A percentile compares a stretch with the other conserved stretches of the same genome.
Conservation (phyloP, 2,329 filamentous ascomycete species). For the Aphanocladium album region DNA sequence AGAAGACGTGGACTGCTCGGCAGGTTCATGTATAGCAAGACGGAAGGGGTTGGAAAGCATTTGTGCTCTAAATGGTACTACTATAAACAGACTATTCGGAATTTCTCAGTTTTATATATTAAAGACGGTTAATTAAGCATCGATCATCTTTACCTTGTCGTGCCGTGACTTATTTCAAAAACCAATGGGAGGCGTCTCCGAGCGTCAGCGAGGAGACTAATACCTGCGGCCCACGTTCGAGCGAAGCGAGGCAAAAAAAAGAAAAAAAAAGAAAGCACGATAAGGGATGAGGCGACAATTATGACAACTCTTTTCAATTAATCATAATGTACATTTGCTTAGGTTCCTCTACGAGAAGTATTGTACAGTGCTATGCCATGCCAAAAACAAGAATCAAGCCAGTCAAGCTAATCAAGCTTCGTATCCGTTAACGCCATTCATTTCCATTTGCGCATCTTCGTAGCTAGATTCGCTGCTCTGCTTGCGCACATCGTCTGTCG, state of each 20-base stretch:
- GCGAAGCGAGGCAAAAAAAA: not conserved
- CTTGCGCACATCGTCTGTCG: constrained; percentile 1
- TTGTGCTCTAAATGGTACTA: too few species aligned
- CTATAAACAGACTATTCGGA: too few species aligned
- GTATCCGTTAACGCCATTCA: not conserved
- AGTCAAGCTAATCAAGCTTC: not conserved
- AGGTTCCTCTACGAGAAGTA: not conserved
- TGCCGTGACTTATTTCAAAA: too few species aligned
- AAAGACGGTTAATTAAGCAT: too few species aligned
- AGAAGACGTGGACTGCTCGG: too few species aligned
- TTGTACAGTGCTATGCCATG: constrained; percentile 5
- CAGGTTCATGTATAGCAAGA: too few species aligned
- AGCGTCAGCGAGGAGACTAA: not conserved
- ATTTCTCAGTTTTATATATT: too few species aligned
- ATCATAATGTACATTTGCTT: not conserved
- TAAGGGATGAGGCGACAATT: too few species aligned
- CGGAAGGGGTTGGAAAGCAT: too few species aligned
- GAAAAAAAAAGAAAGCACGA: not conserved
- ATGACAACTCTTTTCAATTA: not conserved
- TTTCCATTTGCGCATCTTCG: not conserved
- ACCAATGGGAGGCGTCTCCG: not conserved
- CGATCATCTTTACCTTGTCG: too few species aligned
- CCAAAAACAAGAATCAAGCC: not conserved
- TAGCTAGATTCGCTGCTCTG: constrained; percentile 8
- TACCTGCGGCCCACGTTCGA: not conserved